These are phyloP conservation scores for Urtica urens DNA, from an alignment of 306 rosid species.

Conservation along the genomic window DNA sequence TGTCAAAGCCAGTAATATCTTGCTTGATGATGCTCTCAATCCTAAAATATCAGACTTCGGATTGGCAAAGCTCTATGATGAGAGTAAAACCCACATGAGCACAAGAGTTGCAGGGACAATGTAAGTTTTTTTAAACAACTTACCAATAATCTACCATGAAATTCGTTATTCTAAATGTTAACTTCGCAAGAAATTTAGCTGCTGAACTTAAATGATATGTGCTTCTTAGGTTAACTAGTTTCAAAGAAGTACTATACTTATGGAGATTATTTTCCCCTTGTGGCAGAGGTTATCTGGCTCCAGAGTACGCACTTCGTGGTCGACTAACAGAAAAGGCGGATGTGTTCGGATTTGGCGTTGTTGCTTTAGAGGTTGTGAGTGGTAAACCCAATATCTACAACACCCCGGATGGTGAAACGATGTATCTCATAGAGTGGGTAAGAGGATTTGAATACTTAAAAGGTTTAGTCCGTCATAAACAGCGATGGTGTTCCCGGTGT, in stretches of 20 bases:
- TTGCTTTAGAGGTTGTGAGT: constrained; percentile 17
- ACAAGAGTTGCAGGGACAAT: constrained; percentile 32
- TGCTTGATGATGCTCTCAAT: constrained; percentile 19
- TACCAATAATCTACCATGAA: no score
- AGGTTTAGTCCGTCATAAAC: no score
- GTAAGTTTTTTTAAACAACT: constrained; percentile 7
- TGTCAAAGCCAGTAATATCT: constrained; percentile 30
- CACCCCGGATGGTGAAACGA: constrained; percentile 4
- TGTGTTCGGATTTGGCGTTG: constrained; percentile 23
- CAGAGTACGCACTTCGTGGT: constrained; percentile 21
- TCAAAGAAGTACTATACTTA: neutral
- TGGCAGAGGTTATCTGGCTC: constrained; percentile 26
- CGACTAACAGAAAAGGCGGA: constrained; percentile 21
- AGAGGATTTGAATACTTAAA: no score
- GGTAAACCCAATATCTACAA: constrained; percentile 17
- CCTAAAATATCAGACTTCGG: constrained; percentile 36
- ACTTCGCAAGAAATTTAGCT: no score
- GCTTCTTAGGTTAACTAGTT: neutral
- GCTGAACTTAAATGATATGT: no score
- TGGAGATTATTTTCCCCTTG: no score
- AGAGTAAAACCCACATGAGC: constrained; percentile 28
- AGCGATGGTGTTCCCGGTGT: no score
- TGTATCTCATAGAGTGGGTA: constrained; percentile 23
- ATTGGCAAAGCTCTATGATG: constrained; percentile 32
- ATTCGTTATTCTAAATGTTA: no score